Conservation (phyloP, 2,329 filamentous ascomycete genomes). For the Fusarium xyrophilum region DNA sequence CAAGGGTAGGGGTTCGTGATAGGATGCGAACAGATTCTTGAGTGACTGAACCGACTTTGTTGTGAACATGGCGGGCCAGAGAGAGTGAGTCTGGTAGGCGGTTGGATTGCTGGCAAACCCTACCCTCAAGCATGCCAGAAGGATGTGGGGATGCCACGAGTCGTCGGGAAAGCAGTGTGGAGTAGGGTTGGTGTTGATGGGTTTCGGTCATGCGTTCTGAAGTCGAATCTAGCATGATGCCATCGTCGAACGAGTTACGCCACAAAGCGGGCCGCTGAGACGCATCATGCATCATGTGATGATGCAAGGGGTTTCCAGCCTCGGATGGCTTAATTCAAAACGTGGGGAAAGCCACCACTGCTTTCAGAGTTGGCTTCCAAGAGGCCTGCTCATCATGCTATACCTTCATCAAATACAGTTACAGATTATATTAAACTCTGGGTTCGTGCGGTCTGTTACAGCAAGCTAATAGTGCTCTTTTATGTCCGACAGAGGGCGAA, state of each 20-base stretch:
- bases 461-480: not conserved
- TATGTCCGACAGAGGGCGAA: not conserved
- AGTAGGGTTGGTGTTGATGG: constrained; percentile 10
- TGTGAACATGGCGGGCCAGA: constrained; percentile 45
- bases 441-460: not conserved
- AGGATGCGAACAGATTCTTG: constrained; percentile 50
- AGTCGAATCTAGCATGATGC: constrained; percentile 34
- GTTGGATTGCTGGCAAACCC: constrained; percentile 21
- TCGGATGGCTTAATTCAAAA: constrained; percentile 24
- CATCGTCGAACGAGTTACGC: constrained; percentile 38
- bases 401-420: not conserved
- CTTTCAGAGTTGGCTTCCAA: not conserved
- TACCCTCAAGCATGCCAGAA: not conserved
- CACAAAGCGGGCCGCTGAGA: constrained; percentile 27
- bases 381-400: not conserved
- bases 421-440: not conserved
- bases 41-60: constrained; percentile 49
- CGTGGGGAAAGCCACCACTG: not conserved
- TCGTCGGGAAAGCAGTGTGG: constrained; percentile 5
- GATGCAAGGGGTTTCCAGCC: constrained; percentile 26
- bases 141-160: not conserved
- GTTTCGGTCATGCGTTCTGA: constrained; percentile 15
- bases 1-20: constrained; percentile 61
- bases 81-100: constrained; percentile 45
- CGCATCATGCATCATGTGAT: constrained; percentile 41